phyloP scores from a whole-genome alignment of 257 asterid species.

The Cynanchum wilfordii region DNA sequence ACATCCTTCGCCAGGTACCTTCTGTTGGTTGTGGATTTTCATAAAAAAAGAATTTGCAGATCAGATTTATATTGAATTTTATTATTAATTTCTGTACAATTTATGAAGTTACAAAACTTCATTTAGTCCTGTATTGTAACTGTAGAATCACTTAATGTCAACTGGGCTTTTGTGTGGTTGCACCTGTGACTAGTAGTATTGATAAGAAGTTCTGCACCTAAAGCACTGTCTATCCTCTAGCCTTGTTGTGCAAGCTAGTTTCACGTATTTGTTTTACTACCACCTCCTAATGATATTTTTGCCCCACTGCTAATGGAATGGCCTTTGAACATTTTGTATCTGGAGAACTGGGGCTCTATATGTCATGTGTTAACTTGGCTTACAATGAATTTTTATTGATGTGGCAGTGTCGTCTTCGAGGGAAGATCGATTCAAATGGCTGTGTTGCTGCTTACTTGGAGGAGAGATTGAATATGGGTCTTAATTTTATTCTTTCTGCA shows the following conservation, averaged over 20 bases:
- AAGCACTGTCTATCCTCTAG: neutral
- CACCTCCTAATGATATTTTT: neutral
- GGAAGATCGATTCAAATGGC: conserved; percentile 86
- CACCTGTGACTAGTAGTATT: neutral
- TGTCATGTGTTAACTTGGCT: neutral
- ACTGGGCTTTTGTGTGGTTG: neutral
- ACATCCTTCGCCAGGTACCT: conserved; percentile 81
- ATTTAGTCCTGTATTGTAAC: neutral
- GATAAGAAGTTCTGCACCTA: neutral
- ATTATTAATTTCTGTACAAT: neutral
- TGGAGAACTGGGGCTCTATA: neutral
- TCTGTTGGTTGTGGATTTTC: neutral
- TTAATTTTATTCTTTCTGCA: conserved; percentile 85
- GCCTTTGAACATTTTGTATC: neutral
- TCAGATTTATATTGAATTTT: neutral
- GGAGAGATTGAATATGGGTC: conserved; percentile 83
- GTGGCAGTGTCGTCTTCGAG: conserved; percentile 85
- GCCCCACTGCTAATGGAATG: no score
- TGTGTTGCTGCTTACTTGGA: conserved; percentile 67
- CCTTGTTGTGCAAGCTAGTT: neutral
- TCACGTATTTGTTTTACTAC: no score
- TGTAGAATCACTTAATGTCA: neutral
- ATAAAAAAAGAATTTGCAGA: neutral
- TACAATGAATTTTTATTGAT: neutral
- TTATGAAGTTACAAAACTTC: neutral